Evolutionary conservation across 306 rosid species (phyloP).

Genomic region (Malus fusca): DNA sequence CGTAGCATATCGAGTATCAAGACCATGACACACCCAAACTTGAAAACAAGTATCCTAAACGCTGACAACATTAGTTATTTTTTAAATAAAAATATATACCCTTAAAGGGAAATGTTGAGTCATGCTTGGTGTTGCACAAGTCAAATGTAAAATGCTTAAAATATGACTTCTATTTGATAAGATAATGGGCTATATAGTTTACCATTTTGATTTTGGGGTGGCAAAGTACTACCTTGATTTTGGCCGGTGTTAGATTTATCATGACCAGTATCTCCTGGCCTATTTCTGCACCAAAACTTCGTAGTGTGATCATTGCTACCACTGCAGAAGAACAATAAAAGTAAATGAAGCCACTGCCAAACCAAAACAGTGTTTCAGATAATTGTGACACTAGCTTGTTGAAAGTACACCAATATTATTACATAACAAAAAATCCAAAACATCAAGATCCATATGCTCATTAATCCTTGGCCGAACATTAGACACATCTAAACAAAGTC

Average conservation of each 20-base stretch:
- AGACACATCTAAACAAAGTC: not conserved
- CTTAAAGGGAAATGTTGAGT: not conserved
- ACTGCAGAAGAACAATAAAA: conserved; percentile 45
- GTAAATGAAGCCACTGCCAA: conserved; percentile 5
- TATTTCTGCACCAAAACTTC: conserved; percentile 93
- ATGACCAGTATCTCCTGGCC: conserved; percentile 90
- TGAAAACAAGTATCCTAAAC: not conserved
- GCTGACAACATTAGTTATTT: not conserved
- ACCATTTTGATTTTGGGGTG: not conserved
- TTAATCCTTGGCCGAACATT: not conserved
- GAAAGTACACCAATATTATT: not conserved
- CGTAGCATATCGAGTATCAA: not conserved
- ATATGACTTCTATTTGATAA: not conserved
- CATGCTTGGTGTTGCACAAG: not conserved
- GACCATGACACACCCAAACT: not conserved
- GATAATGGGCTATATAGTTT: not conserved
- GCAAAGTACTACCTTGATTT: conserved; percentile 45
- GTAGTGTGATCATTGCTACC: conserved; percentile 99
- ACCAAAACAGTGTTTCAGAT: not conserved
- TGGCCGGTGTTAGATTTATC: conserved; percentile 66
- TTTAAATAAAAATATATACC: not conserved
- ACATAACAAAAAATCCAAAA: not conserved
- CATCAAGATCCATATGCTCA: not conserved
- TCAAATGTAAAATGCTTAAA: not conserved
- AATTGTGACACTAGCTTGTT: not conserved